Conservation (phyloP, 306 rosid genomes). For the Hylodesmum podocarpum region DNA sequence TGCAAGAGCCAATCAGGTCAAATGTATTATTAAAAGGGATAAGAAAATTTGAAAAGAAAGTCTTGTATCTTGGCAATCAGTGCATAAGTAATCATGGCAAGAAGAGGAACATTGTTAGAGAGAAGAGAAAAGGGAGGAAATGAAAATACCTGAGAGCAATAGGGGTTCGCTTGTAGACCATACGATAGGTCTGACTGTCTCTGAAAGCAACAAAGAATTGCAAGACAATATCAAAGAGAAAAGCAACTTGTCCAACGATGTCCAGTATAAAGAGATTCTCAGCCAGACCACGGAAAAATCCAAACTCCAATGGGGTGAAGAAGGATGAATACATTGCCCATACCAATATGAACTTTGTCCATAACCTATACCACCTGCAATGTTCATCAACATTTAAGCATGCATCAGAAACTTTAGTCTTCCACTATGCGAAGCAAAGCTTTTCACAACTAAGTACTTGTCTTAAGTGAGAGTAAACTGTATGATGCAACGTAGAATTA, state of each 20-base stretch:
- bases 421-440: not conserved
- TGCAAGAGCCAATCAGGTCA: too few relatives aligned
- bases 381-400: constrained; percentile 17
- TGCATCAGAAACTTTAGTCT: constrained; percentile 5
- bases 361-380: constrained; percentile 76
- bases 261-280: constrained; percentile 72
- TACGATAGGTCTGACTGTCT: constrained; percentile 75
- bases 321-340: constrained; percentile 98
- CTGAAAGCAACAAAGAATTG: constrained; percentile 81
- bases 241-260: constrained; percentile 77
- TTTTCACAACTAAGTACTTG: not conserved
- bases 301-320: constrained; percentile 98
- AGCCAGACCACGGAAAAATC: constrained; percentile 79
- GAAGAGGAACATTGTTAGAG: not conserved
- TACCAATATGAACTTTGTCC: constrained; percentile 78
- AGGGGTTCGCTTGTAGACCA: constrained; percentile 64
- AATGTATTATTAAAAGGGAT: too few relatives aligned
- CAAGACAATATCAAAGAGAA: constrained; percentile 72
- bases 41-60: too few relatives aligned
- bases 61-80: too few relatives aligned
- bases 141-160: constrained; percentile 68
- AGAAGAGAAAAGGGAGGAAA: not conserved
- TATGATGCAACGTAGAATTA: not conserved
- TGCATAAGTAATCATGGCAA: constrained; percentile 13
- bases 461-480: not conserved